phyloP scores from a whole-genome alignment of 768 basidiomycete species.

The Stropharia rugosoannulata region DNA sequence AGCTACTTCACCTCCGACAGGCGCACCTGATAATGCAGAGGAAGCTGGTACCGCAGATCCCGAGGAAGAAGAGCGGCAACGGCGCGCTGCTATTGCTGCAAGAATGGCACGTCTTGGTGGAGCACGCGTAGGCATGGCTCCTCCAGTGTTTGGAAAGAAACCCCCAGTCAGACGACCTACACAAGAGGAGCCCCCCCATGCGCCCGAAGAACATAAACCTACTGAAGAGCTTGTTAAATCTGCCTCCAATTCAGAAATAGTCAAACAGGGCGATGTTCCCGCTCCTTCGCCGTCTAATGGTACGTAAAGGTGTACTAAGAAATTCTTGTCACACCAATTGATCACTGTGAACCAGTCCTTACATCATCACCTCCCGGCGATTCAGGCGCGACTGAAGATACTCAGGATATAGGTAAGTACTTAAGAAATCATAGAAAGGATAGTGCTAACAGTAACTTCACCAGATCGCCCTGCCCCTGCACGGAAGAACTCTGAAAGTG shows the following conservation, averaged over 20 bases:
- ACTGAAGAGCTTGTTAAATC: conserved; percentile 12
- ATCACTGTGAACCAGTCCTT: neutral
- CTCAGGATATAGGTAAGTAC: conserved; percentile 8
- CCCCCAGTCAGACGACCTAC: conserved; percentile 32
- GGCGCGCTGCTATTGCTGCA: conserved; percentile 85
- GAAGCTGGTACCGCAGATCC: conserved; percentile 36
- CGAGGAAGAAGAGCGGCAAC: conserved; percentile 73
- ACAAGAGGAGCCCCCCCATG: conserved; percentile 23
- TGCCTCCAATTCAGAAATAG: conserved; percentile 5
- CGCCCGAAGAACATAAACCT: conserved; percentile 15
- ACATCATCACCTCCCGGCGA: conserved; percentile 7
- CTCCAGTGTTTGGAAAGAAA: conserved; percentile 63
- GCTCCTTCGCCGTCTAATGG: neutral
- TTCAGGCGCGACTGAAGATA: neutral
- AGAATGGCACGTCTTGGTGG: conserved; percentile 94
- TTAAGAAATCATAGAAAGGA: neutral
- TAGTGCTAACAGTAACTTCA: neutral
- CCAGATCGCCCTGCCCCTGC: conserved; percentile 13
- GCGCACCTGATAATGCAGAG: conserved; percentile 11
- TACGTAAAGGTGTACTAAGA: neutral
- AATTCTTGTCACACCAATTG: neutral
- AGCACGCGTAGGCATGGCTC: conserved; percentile 76
- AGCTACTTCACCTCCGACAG: neutral
- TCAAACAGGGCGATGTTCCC: conserved; percentile 3
- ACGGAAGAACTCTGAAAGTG: conserved; percentile 25